phyloP scores from a whole-genome alignment of 2,329 filamentous ascomycete genomes.

The Cercospora citrullina region DNA sequence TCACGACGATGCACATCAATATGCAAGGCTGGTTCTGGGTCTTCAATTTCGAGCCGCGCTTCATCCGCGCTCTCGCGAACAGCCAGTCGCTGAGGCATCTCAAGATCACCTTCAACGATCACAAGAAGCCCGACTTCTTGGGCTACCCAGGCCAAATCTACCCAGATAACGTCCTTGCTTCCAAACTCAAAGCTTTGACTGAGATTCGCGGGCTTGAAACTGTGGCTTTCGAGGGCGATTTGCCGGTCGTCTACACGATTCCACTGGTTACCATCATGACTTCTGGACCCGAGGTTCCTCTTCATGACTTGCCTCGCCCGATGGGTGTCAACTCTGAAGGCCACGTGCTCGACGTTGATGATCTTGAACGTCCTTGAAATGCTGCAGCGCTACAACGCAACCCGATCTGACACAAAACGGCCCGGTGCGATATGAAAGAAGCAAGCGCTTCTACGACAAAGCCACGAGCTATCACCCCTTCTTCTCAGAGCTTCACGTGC shows the following conservation, averaged over 20 bases:
- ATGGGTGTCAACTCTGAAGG: slow-evolving; percentile 14
- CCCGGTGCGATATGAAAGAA: neutral
- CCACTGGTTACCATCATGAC: slow-evolving; percentile 27
- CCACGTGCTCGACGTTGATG: slow-evolving; percentile 17
- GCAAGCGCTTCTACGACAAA: neutral
- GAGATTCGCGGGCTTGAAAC: slow-evolving; percentile 27
- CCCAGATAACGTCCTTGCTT: slow-evolving; percentile 31
- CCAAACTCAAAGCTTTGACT: slow-evolving; percentile 24
- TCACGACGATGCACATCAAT: slow-evolving; percentile 29
- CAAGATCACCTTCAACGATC: slow-evolving; percentile 28
- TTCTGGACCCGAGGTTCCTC: neutral
- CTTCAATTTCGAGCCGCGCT: slow-evolving; percentile 24
- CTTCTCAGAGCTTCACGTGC: neutral
- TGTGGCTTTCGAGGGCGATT: slow-evolving; percentile 31
- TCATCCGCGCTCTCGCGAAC: slow-evolving; percentile 22
- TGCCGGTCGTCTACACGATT: slow-evolving; percentile 29
- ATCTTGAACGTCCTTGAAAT: slow-evolving; percentile 5
- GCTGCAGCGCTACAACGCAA: neutral
- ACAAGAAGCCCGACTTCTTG: slow-evolving; percentile 24
- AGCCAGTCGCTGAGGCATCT: slow-evolving; percentile 24
- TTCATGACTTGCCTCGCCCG: slow-evolving; percentile 18
- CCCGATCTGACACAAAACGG: neutral
- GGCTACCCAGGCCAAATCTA: slow-evolving; percentile 20
- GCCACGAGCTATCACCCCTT: neutral
- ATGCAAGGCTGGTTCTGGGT: slow-evolving; percentile 35